Evolutionary conservation across 2,329 filamentous ascomycete species (phyloP).

Genomic region (Sphaerulina musiva): DNA sequence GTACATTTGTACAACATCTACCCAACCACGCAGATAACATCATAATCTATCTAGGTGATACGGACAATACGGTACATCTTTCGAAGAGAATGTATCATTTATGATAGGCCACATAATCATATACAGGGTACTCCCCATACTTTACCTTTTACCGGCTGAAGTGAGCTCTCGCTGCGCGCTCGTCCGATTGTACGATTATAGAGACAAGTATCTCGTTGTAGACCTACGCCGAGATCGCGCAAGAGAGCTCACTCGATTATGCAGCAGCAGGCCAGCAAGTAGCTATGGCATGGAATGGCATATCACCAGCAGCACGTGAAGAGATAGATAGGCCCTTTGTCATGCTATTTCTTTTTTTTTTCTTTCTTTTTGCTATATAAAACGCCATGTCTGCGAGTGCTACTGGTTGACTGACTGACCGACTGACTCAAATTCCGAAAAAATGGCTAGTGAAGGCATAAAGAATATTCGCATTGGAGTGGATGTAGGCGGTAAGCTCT

Average conservation of each 20-base stretch:
- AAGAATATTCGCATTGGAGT: conserved; percentile 39
- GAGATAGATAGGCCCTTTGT: not conserved
- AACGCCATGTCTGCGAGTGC: not conserved
- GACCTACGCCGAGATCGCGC: not conserved
- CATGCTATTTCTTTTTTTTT: not conserved
- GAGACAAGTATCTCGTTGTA: not conserved
- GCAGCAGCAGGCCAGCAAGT: not conserved
- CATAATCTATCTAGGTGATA: not conserved
- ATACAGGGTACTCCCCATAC: no score
- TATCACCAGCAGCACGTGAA: no score
- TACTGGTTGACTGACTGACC: not conserved
- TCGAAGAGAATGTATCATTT: not conserved
- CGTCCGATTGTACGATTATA: not conserved
- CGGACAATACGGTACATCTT: no score
- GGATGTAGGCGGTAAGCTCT: conserved; percentile 38
- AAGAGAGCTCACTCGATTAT: not conserved
- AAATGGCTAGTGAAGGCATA: not conserved
- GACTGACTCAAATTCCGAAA: not conserved
- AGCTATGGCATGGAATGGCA: no score
- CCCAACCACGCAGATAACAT: not conserved
- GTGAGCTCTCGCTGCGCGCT: not conserved
- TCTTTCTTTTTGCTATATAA: no score
- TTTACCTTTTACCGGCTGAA: not conserved
- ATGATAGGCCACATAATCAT: no score
- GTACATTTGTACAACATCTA: not conserved